Evolutionary conservation across 805 yeast species (phyloP).

Genomic region (Candida taoyuanica): DNA sequence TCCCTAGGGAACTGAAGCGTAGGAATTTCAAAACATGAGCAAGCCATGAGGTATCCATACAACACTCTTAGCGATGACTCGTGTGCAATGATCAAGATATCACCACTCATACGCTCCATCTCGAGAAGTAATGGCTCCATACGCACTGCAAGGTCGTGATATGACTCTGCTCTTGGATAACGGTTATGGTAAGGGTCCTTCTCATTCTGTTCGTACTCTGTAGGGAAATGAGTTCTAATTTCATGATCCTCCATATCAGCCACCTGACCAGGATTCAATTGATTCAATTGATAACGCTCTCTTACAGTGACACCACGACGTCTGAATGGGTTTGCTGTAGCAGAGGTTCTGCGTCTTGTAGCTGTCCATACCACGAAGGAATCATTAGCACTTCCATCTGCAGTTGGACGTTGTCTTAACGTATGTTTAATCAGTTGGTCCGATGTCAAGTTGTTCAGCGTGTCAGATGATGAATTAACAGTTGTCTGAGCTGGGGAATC

Average conservation of each 20-base stretch:
- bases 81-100: slow-evolving; percentile 86
- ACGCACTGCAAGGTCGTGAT: slow-evolving; percentile 92
- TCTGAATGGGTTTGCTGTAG: slow-evolving; percentile 68
- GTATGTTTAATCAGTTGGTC: slow-evolving; percentile 22
- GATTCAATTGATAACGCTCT: slow-evolving; percentile 80
- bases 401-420: slow-evolving; percentile 35
- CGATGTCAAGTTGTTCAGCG: too few relatives aligned
- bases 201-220: slow-evolving; percentile 59
- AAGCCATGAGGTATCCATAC: slow-evolving; percentile 93
- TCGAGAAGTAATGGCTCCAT: slow-evolving; percentile 91
- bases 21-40: slow-evolving; percentile 84
- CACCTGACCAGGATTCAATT: slow-evolving; percentile 83
- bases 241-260: slow-evolving; percentile 64
- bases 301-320: slow-evolving; percentile 58
- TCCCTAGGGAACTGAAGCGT: slow-evolving; percentile 68
- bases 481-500: slow-evolving; percentile 7
- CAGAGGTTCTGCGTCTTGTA: slow-evolving; percentile 75
- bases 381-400: slow-evolving; percentile 55
- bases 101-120: slow-evolving; percentile 88
- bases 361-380: slow-evolving; percentile 93
- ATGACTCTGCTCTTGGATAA: slow-evolving; percentile 88
- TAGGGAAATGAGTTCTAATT: slow-evolving; percentile 56
- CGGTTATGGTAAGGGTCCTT: slow-evolving; percentile 91
- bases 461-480: slow-evolving; percentile 17
- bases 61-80: slow-evolving; percentile 85